These are phyloP conservation scores for Kazachstania psychrophila DNA, from an alignment of 805 yeast genomes.

Conservation along the genomic window DNA sequence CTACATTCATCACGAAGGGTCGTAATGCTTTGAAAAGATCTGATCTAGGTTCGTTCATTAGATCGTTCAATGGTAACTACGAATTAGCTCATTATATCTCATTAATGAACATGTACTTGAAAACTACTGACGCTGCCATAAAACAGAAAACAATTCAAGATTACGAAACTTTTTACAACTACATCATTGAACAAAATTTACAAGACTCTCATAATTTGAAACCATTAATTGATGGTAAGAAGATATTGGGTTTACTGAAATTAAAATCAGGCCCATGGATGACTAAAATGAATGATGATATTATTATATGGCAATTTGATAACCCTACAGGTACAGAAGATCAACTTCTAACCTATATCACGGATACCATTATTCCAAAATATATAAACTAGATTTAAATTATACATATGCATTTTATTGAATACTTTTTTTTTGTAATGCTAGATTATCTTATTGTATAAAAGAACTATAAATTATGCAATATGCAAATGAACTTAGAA, in stretches of 20 bases:
- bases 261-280: conserved; percentile 87
- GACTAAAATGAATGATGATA: conserved; percentile 42
- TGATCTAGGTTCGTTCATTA: conserved; percentile 50
- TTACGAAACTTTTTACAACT: conserved; percentile 30
- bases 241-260: conserved; percentile 40
- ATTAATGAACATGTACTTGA: conserved; percentile 15
- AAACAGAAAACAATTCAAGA: conserved; percentile 17
- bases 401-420: no score
- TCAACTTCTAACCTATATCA: conserved; percentile 43
- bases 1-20: conserved; percentile 13
- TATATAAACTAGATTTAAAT: conserved; percentile 7
- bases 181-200: conserved; percentile 17
- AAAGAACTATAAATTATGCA: no score
- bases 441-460: no score
- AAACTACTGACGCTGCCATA: not conserved
- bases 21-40: conserved; percentile 35
- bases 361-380: conserved; percentile 19
- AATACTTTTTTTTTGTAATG: no score
- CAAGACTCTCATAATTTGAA: conserved; percentile 35
- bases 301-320: conserved; percentile 70
- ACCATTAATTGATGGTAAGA: conserved; percentile 71
- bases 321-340: conserved; percentile 47
- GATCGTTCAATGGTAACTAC: conserved; percentile 46
- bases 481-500: no score
- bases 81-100: conserved; percentile 35